These are phyloP conservation scores for Serendipita sp. DNA, from an alignment of 768 basidiomycete species.

Conservation along the genomic window DNA sequence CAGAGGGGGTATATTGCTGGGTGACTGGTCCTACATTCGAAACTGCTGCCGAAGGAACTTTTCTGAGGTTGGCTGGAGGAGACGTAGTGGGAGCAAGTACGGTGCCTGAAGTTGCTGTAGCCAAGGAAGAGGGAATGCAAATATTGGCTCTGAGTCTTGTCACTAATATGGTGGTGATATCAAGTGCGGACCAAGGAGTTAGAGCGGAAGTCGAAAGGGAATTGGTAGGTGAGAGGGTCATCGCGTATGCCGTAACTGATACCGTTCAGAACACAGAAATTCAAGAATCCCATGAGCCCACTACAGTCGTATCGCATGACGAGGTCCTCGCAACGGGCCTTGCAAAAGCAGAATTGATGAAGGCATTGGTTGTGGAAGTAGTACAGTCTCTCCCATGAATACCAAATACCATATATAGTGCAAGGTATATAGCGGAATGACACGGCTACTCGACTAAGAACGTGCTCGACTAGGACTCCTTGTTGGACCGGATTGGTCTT, in stretches of 20 bases:
- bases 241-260: background rate
- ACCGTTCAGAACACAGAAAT: constrained; percentile 41
- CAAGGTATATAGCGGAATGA: background rate
- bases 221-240: constrained; percentile 21
- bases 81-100: constrained; percentile 95
- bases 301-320: constrained; percentile 50
- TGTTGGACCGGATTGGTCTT: background rate
- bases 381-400: constrained; percentile 19
- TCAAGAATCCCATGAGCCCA: constrained; percentile 23
- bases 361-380: constrained; percentile 47
- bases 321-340: constrained; percentile 56
- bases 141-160: constrained; percentile 70
- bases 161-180: constrained; percentile 71
- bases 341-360: constrained; percentile 57
- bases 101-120: constrained; percentile 73
- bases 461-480: background rate
- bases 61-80: constrained; percentile 56
- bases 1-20: constrained; percentile 80
- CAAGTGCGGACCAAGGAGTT: constrained; percentile 45
- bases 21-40: constrained; percentile 84
- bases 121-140: constrained; percentile 55
- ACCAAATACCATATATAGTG: background rate
- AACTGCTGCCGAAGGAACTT: constrained; percentile 69
- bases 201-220: constrained; percentile 63
- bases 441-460: background rate